These are phyloP conservation scores for Amphirosellinia nigrospora DNA, from an alignment of 495 filamentous ascomycete genomes.

Conservation along the genomic window DNA sequence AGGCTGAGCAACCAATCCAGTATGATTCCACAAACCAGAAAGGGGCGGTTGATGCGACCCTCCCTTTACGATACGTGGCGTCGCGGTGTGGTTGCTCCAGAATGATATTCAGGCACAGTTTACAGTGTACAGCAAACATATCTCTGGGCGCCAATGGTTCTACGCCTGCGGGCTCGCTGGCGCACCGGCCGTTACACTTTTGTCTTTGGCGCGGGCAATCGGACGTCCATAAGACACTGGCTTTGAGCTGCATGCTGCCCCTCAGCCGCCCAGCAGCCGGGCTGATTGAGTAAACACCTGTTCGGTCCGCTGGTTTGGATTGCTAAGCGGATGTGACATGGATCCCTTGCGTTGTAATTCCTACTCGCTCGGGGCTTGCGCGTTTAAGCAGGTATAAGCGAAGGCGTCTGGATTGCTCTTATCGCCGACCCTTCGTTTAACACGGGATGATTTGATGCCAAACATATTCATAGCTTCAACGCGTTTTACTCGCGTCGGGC, in stretches of 20 bases:
- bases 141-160: slow-evolving; percentile 5
- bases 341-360: neutral
- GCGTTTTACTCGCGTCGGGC: neutral
- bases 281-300: slow-evolving; percentile 4
- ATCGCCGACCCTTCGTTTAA: neutral
- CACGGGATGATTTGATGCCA: neutral
- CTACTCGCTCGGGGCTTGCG: neutral
- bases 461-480: neutral
- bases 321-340: slow-evolving; percentile 11
- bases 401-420: neutral
- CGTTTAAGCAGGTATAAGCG: slow-evolving; percentile 16
- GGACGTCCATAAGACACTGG: neutral
- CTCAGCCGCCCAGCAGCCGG: neutral
- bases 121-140: slow-evolving; percentile 14
- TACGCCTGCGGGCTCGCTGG: neutral
- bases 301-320: slow-evolving; percentile 7
- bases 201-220: slow-evolving; percentile 5
- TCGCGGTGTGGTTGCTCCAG: slow-evolving; percentile 20
- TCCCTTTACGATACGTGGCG: slow-evolving; percentile 25
- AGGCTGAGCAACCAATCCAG: slow-evolving; percentile 21
- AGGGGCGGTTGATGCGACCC: slow-evolving; percentile 24
- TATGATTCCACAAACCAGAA: neutral
- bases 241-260: neutral
- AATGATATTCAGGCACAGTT: slow-evolving; percentile 19
- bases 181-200: neutral